These are phyloP conservation scores for Termitomyces sp. DNA, from an alignment of 768 basidiomycete genomes.

Conservation along the genomic window DNA sequence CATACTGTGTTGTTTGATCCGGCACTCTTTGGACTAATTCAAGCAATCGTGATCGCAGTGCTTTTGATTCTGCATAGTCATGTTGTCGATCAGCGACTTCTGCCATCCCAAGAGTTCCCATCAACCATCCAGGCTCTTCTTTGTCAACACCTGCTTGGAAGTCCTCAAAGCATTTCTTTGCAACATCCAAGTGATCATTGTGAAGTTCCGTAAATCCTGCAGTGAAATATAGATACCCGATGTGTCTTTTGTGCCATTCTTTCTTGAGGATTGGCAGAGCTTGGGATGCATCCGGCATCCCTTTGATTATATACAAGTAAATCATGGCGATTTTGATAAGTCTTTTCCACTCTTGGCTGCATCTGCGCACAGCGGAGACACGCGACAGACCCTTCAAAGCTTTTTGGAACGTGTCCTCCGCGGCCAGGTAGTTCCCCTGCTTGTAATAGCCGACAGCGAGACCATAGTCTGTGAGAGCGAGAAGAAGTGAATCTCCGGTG, in stretches of 20 bases:
- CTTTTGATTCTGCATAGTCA: too few species aligned
- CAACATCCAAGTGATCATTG: background rate
- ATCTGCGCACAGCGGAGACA: background rate
- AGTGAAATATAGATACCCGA: background rate
- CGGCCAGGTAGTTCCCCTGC: background rate
- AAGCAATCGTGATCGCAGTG: background rate
- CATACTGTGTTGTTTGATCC: background rate
- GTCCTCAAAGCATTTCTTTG: background rate
- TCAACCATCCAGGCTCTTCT: background rate
- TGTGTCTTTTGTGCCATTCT: background rate
- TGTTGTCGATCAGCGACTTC: background rate
- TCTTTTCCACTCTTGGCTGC: background rate
- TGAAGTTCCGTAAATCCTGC: background rate
- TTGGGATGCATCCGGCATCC: background rate
- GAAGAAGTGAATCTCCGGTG: too few species aligned
- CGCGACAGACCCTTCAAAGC: background rate
- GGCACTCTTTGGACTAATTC: background rate
- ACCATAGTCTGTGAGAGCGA: background rate
- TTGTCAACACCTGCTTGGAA: background rate
- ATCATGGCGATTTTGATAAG: background rate
- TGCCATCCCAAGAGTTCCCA: background rate
- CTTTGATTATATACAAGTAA: background rate
- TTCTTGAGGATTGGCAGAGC: background rate
- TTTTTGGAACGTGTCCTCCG: background rate
- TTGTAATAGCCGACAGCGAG: background rate